Percentiles rank a stretch among this genome's conserved stretches.
Evolutionary conservation across 2,329 filamentous ascomycete genomes (phyloP).

Genomic region (Paradendryphiella salina): DNA sequence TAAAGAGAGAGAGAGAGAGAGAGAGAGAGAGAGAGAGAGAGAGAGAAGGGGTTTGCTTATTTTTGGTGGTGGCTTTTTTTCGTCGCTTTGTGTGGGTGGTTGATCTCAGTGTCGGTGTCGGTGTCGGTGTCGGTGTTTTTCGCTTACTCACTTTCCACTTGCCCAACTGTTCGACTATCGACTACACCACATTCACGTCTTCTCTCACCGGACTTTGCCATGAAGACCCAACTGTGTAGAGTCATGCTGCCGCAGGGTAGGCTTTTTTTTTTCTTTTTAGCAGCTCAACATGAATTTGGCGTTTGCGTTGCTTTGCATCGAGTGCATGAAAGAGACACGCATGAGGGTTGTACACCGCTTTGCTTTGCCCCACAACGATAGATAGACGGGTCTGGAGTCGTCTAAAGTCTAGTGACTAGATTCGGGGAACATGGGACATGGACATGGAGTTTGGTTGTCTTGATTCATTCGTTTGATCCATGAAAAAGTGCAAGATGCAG

Average conservation of each 20-base stretch:
- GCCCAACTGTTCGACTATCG: not conserved
- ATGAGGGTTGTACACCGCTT: slow-evolving; percentile 10
- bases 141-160: not conserved
- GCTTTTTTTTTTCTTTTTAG: too few species aligned
- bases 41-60: too few species aligned
- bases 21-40: too few species aligned
- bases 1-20: too few species aligned
- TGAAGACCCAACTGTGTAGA: not conserved
- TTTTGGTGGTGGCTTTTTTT: too few species aligned
- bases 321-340: slow-evolving; percentile 7
- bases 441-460: not conserved
- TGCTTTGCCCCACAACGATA: not conserved
- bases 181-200: not conserved
- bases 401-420: too few species aligned
- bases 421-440: too few species aligned
- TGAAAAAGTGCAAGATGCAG: too few species aligned
- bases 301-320: slow-evolving; percentile 4
- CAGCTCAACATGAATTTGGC: slow-evolving; percentile 5
- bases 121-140: not conserved
- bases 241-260: not conserved
- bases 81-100: too few species aligned
- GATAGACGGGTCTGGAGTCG: not conserved
- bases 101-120: not conserved
- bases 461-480: too few species aligned
- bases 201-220: not conserved